Evolutionary conservation across 1,284 basidiomycete species (phyloP), one percentile per base, ranked within the genome.

Genomic region (Sporisorium iseilematis-ciliati): DNA sequence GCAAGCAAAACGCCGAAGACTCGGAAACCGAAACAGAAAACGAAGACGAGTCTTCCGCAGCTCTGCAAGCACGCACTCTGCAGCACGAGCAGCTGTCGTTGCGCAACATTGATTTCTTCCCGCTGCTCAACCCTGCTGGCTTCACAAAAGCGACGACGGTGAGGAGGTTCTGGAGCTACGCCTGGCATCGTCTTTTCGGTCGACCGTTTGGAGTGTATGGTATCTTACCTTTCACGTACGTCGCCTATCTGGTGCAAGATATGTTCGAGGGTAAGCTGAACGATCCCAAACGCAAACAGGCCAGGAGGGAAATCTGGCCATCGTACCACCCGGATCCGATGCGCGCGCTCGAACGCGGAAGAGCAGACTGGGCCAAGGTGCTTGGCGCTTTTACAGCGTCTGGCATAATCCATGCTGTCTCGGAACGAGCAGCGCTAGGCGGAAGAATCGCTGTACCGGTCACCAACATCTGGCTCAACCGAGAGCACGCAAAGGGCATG

Each of bases 51-150:
- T 33, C 69, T 21, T 51, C 70, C 0, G 25, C 59, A 11, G 53
- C 54, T 20, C 43, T n/a, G 12, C 55, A 63, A 56, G 49, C 63
- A 1, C 57, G 57, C 3, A 31, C 38, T 16, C 18, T 46, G 40
- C 62, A 55, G 20, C 58, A 68, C 38, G 49, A 75, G 51, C 71
- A 75, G 29, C 48, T 75, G 5, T 58, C 65, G n/a, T 50, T 75
- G 21, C 69, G 75, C 46, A 78, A 78, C 49, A 56, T 78, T 21
- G 77, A 77, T n/a, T 78, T 78, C 48, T 78, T 76, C 64, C 77
- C 77, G 0, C 59, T 78, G 5, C 69, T 78, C 56, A 78, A 78
- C 54, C 74, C 77, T 0, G 63, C 75, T 11, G 71, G 68, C 0
- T 61, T 70, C 51, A 73, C 69, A 6, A 50, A 69, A 38, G 65